Evolutionary conservation across 2,329 filamentous ascomycete genomes (phyloP).

Genomic region (Trichoderma sp.): DNA sequence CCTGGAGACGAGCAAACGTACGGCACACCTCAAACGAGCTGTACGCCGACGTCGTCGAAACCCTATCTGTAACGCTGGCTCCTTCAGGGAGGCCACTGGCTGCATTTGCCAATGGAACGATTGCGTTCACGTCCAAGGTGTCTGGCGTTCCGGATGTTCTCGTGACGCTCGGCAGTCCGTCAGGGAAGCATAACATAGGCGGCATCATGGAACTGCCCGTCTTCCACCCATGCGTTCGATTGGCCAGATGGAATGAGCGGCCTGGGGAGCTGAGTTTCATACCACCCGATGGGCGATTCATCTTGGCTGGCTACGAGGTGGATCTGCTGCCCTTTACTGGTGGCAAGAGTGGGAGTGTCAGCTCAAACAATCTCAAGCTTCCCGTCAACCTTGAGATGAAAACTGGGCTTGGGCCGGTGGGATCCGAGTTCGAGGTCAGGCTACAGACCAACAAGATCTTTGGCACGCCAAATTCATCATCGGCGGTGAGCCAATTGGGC

Average conservation of each 20-base stretch:
- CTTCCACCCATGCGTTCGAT: constrained; percentile 91
- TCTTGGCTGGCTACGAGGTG: constrained; percentile 91
- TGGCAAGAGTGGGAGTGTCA: constrained; percentile 57
- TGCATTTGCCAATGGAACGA: constrained; percentile 86
- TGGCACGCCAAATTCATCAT: constrained; percentile 42
- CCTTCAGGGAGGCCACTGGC: constrained; percentile 86
- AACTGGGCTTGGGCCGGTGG: constrained; percentile 72
- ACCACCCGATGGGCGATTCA: constrained; percentile 90
- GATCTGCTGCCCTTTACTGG: constrained; percentile 77
- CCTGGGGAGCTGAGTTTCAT: constrained; percentile 95
- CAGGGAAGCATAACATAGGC: constrained; percentile 74
- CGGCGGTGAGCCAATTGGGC: constrained; percentile 43
- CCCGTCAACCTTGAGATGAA: constrained; percentile 82
- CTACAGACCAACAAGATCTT: constrained; percentile 71
- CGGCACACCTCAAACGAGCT: constrained; percentile 95
- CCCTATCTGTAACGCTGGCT: constrained; percentile 81
- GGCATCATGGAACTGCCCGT: constrained; percentile 83
- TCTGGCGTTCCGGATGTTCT: constrained; percentile 92
- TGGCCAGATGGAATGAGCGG: constrained; percentile 85
- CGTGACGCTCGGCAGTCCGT: constrained; percentile 76
- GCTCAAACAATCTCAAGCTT: constrained; percentile 69
- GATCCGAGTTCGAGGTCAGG: constrained; percentile 86
- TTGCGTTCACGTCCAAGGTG: constrained; percentile 93
- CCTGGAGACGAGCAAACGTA: constrained; percentile 90
- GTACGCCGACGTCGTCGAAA: constrained; percentile 94